Percentiles rank a stretch among this genome's conserved stretches.
phyloP scores from a whole-genome alignment of 768 basidiomycete species.

The Russula foetens region DNA sequence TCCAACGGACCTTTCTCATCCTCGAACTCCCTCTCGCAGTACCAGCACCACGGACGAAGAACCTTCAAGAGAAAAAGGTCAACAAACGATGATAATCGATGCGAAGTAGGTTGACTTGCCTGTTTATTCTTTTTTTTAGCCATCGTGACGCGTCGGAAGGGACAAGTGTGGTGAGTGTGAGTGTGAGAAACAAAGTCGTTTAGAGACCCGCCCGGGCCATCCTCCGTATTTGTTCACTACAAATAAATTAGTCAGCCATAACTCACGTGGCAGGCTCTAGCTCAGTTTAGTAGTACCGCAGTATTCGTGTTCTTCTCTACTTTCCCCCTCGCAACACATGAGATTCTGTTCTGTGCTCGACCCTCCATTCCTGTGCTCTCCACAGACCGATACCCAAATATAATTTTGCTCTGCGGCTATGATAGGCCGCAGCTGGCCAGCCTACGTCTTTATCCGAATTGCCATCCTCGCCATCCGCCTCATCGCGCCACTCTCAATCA shows the following conservation, averaged over 20 bases:
- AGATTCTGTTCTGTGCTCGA: background rate
- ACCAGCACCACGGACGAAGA: slow-evolving; percentile 96
- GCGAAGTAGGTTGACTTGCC: slow-evolving; percentile 25
- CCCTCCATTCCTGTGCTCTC: background rate
- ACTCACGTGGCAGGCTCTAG: no score
- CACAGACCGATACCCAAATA: background rate
- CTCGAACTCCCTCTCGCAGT: slow-evolving; percentile 98
- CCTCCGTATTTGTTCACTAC: background rate
- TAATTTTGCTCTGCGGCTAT: slow-evolving; percentile 13
- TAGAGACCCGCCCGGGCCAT: no score
- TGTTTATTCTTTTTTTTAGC: slow-evolving; percentile 51
- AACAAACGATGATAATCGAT: background rate
- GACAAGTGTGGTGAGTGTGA: background rate
- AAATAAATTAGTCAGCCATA: slow-evolving; percentile 8
- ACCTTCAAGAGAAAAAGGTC: slow-evolving; percentile 38
- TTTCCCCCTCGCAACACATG: slow-evolving; percentile 1
- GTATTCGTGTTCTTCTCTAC: background rate
- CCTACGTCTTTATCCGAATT: slow-evolving; percentile 46
- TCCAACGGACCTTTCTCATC: slow-evolving; percentile 84
- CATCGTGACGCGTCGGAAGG: slow-evolving; percentile 25
- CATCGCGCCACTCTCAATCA: slow-evolving; percentile 42
- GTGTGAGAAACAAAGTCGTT: background rate
- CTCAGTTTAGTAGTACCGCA: background rate
- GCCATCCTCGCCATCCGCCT: slow-evolving; percentile 40
- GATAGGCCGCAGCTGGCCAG: slow-evolving; percentile 31